These are phyloP conservation scores for Pythium pectinolyticum DNA, from an alignment of 352 stramenopile species.

Conservation along the genomic window DNA sequence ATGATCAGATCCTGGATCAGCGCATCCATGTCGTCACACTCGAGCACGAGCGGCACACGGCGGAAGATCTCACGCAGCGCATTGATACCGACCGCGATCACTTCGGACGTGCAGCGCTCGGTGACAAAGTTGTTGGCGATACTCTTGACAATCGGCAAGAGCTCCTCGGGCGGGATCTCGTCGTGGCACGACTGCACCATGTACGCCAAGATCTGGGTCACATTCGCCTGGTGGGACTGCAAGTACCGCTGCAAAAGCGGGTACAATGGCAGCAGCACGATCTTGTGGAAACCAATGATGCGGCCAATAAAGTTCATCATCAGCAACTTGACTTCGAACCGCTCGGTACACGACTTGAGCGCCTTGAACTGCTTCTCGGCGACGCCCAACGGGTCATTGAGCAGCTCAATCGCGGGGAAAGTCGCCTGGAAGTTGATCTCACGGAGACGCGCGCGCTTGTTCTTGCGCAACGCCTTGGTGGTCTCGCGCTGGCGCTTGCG, in stretches of 20 bases:
- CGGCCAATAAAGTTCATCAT: conserved; percentile 99
- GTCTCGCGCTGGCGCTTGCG: conserved; percentile 88
- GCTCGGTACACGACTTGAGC: conserved; percentile 86
- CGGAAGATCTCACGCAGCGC: conserved; percentile 94
- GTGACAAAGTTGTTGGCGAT: conserved; percentile 99
- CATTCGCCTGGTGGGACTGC: conserved; percentile 87
- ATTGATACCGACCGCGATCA: conserved; percentile 99
- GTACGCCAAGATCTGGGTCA: conserved; percentile 96
- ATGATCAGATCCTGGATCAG: conserved; percentile 93
- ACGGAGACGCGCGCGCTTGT: conserved; percentile 82
- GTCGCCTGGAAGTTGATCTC: conserved; percentile 75
- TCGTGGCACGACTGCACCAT: conserved; percentile 97
- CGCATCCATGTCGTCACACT: conserved; percentile 91
- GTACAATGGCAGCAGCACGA: conserved; percentile 97
- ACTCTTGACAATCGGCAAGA: conserved; percentile 95
- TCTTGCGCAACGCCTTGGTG: conserved; percentile 87
- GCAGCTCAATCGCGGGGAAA: conserved; percentile 97
- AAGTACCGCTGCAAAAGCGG: conserved; percentile 94
- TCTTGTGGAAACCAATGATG: conserved; percentile 96
- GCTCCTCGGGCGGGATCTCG: conserved; percentile 96
- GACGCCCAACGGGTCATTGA: conserved; percentile 96
- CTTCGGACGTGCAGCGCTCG: conserved; percentile 93
- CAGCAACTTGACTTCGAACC: conserved; percentile 94
- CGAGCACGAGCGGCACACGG: conserved; percentile 92
- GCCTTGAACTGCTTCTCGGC: conserved; percentile 93